Percentiles rank a stretch among this genome's conserved stretches.
Evolutionary conservation across 2,329 filamentous ascomycete genomes (phyloP).

Genomic region (Aaosphaeria pasadenensis): DNA sequence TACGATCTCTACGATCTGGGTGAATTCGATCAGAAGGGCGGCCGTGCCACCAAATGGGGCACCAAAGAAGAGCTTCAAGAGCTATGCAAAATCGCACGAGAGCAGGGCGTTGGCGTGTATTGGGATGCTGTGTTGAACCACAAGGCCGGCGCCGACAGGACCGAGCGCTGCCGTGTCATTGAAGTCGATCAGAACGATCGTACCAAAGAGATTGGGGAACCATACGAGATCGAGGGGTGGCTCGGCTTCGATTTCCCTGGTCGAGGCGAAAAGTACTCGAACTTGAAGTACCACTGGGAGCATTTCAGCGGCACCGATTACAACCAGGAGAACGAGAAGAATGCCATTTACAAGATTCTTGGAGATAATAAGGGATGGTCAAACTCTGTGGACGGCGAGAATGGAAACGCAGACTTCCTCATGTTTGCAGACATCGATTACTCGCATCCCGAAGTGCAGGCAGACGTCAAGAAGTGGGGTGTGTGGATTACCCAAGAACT

Average conservation of each 20-base stretch:
- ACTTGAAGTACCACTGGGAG: slow-evolving; percentile 62
- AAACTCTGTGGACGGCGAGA: slow-evolving; percentile 57
- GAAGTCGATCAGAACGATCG: slow-evolving; percentile 63
- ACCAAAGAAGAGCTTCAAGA: slow-evolving; percentile 58
- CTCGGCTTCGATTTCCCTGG: slow-evolving; percentile 65
- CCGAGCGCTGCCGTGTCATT: slow-evolving; percentile 60
- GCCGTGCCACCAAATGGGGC: slow-evolving; percentile 66
- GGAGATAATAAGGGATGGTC: slow-evolving; percentile 65
- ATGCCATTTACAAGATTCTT: slow-evolving; percentile 64
- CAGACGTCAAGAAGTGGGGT: slow-evolving; percentile 64
- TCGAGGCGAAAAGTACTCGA: slow-evolving; percentile 57
- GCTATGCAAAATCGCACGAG: slow-evolving; percentile 51
- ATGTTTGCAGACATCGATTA: slow-evolving; percentile 74
- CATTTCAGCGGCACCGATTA: slow-evolving; percentile 70
- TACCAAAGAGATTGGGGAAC: slow-evolving; percentile 51
- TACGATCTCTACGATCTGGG: slow-evolving; percentile 70
- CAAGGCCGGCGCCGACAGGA: slow-evolving; percentile 65
- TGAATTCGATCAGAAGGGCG: slow-evolving; percentile 70
- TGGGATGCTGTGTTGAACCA: slow-evolving; percentile 74
- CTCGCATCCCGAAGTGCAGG: slow-evolving; percentile 53
- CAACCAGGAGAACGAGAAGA: slow-evolving; percentile 55
- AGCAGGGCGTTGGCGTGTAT: slow-evolving; percentile 56
- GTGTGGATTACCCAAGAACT: slow-evolving; percentile 63
- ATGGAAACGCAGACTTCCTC: slow-evolving; percentile 66
- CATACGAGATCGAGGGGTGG: slow-evolving; percentile 66